Percentiles rank a stretch among this genome's conserved stretches.
Evolutionary conservation across 305 asterid genomes (phyloP).

Genomic region (Solanum hybrid): DNA sequence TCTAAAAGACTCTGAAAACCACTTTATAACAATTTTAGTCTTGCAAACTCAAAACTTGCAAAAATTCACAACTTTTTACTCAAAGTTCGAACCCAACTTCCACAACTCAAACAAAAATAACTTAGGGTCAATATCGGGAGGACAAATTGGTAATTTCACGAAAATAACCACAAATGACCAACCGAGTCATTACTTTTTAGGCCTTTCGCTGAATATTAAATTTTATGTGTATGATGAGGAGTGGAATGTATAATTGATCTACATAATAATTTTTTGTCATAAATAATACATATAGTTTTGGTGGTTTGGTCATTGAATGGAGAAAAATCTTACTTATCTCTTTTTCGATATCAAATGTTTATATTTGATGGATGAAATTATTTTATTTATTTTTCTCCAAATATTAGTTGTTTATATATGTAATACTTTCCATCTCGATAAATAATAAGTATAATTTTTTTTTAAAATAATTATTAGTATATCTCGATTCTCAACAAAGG

Average conservation of each 20-base stretch:
- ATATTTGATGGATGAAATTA: neutral
- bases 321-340: neutral
- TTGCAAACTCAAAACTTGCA: too few relatives aligned
- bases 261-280: too few relatives aligned
- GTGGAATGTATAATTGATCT: neutral
- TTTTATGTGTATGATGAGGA: neutral
- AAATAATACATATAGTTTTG: neutral
- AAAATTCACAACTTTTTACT: too few relatives aligned
- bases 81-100: too few relatives aligned
- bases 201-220: neutral
- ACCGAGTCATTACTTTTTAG: neutral
- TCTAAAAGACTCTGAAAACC: too few relatives aligned
- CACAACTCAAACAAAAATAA: too few relatives aligned
- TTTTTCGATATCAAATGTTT: too few relatives aligned
- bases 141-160: too few relatives aligned
- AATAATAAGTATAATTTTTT: too few relatives aligned
- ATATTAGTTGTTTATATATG: neutral
- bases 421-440: neutral
- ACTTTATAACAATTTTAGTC: too few relatives aligned
- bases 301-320: neutral
- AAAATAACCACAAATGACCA: neutral
- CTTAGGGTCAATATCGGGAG: too few relatives aligned
- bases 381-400: too few relatives aligned
- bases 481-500: neutral
- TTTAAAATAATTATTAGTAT: neutral